Evolutionary conservation across 129 eudicot species (phyloP).

Genomic region (Flaveria trinervia): DNA sequence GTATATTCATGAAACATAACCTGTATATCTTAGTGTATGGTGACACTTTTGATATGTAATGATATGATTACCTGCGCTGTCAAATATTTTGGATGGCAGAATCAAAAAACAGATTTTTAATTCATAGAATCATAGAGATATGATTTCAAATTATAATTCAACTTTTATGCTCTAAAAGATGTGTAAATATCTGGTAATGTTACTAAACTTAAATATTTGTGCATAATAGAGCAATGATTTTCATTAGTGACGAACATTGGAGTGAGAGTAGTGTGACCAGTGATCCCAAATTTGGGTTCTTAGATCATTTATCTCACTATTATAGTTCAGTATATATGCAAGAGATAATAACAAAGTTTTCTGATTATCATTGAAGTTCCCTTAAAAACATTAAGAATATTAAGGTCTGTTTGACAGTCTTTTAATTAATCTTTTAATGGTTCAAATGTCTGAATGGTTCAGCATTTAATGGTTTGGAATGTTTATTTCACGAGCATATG

Average conservation of each 20-base stretch:
- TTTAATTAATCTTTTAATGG: no score
- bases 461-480: no score
- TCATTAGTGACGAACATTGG: not conserved
- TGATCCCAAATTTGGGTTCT: no score
- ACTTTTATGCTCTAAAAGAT: not conserved
- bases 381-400: no score
- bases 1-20: constrained; percentile 1
- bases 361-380: no score
- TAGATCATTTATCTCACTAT: no score
- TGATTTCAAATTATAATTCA: no score
- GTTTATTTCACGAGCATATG: no score
- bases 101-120: constrained; percentile 2
- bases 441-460: no score
- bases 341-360: no score
- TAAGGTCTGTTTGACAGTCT: no score
- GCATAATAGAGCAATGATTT: not conserved
- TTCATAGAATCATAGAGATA: not conserved
- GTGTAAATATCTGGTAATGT: not conserved
- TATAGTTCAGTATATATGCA: no score
- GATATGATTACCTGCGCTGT: constrained; percentile 4
- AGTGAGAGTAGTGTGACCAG: not conserved
- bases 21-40: not conserved
- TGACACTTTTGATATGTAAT: constrained; percentile 8
- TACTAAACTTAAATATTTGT: not conserved
- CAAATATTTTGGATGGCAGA: not conserved